Evolutionary conservation across 1,284 basidiomycete genomes (phyloP), one percentile per base, ranked within the genome.

Genomic region (Leccinum fuscescens): DNA sequence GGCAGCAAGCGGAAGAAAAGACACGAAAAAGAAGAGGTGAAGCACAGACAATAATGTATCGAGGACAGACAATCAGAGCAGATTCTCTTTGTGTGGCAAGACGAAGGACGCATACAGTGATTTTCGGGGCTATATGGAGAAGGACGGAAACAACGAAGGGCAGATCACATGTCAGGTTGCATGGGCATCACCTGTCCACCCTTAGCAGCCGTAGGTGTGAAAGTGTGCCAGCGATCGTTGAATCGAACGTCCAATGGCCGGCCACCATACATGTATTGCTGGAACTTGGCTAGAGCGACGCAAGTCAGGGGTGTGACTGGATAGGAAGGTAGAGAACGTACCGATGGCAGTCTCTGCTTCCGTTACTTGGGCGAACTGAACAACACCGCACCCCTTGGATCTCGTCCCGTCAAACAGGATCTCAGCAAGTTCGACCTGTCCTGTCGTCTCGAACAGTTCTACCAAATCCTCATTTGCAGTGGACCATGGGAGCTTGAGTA

Each of bases 381-480:
- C 96, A 51, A 98, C 90, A 68, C 96, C 96, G 60, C 90, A 89
- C 22, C 96, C 96, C 74, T 96, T 96, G 54, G 92, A 94, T 59
- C 96, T 86, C 7, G 89, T 86, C 31, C 91, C 91, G 64, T 98
- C 96, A 68, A 91, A 94, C 55, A 98, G 75, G 66, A 98, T 95
- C 75, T 98, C 96, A 9, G 96, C 96, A 51, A 94, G 79, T 68
- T 94, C 90, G 35, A 99, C 96, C 65, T 89, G 90, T 9, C 96
- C 96, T 1, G 95, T 97, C 33, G 96, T 99, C 79, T 98, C 96
- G 71, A 99, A 99, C 33, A 99, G 79, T 77, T 99, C 96, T 24
- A 98, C 96, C 31, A 99, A 80, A 73, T 99, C 96, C 72, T 98
- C 96, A 75, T 98, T 97, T n/a, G 95, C 93, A 37, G 96, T 99